A percentile compares a stretch with the other conserved stretches of the same genome.
Evolutionary conservation across 2,329 filamentous ascomycete species (phyloP).

Genomic region (Fonsecaea pedrosoi): DNA sequence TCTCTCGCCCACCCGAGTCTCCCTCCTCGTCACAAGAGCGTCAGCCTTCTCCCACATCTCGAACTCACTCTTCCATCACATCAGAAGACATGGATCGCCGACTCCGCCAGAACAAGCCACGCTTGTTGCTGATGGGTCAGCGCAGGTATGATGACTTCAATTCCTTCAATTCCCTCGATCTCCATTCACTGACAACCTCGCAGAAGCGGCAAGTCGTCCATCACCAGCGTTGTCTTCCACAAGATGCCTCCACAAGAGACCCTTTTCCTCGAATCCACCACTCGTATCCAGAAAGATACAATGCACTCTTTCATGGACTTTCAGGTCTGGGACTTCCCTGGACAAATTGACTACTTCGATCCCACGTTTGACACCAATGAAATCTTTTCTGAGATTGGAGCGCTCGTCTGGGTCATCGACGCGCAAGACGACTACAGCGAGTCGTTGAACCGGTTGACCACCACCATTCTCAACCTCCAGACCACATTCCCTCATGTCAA

Average conservation of each 20-base stretch:
- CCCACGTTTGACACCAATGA: conserved; percentile 81
- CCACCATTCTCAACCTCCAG: conserved; percentile 87
- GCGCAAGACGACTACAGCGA: conserved; percentile 98
- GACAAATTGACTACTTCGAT: conserved; percentile 91
- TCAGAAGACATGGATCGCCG: conserved; percentile 44
- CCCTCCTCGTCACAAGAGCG: background rate
- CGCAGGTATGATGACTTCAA: conserved; percentile 70
- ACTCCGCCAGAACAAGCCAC: conserved; percentile 72
- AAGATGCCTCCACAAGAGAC: conserved; percentile 97
- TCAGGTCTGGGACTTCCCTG: conserved; percentile 96
- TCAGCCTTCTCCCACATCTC: background rate
- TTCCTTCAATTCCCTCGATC: background rate
- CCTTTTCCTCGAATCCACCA: conserved; percentile 92
- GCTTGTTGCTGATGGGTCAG: conserved; percentile 92
- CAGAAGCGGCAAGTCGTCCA: conserved; percentile 97
- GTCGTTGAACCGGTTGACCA: conserved; percentile 83
- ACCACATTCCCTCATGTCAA: conserved; percentile 91
- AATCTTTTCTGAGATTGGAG: conserved; percentile 92
- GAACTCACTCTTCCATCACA: background rate
- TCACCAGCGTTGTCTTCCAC: conserved; percentile 98
- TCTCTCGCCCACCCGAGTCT: conserved; percentile 5
- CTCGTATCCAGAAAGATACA: conserved; percentile 89
- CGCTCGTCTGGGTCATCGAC: conserved; percentile 97
- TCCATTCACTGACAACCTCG: conserved; percentile 11
- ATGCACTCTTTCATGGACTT: conserved; percentile 99